Percentiles rank a stretch among this genome's conserved stretches.
These are phyloP conservation scores for Colletotrichum kahawae DNA, from an alignment of 2,329 filamentous ascomycete genomes.

Conservation along the genomic window DNA sequence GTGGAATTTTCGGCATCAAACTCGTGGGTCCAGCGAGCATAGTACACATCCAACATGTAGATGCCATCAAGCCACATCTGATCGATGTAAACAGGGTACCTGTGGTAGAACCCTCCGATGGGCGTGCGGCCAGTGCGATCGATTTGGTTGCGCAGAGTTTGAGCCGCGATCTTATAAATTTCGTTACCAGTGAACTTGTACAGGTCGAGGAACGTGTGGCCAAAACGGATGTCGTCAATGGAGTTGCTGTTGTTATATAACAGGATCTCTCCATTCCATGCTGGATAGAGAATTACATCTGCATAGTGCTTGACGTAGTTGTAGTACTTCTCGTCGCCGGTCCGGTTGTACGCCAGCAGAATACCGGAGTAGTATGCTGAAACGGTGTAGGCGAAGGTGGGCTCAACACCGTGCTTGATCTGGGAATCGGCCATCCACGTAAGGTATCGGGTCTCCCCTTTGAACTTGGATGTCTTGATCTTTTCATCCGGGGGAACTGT, in stretches of 20 bases:
- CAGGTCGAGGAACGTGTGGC: slow-evolving; percentile 19
- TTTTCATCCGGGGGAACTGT: slow-evolving; percentile 14
- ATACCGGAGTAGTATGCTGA: slow-evolving; percentile 33
- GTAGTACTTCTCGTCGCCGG: slow-evolving; percentile 25
- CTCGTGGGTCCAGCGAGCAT: slow-evolving; percentile 34
- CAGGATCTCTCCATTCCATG: slow-evolving; percentile 22
- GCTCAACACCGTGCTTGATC: slow-evolving; percentile 30
- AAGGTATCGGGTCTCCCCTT: slow-evolving; percentile 22
- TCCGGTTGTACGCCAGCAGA: slow-evolving; percentile 24
- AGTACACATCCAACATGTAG: slow-evolving; percentile 42
- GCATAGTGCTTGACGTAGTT: slow-evolving; percentile 28
- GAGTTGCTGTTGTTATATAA: slow-evolving; percentile 22
- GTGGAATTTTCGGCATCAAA: slow-evolving; percentile 24
- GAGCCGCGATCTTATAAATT: slow-evolving; percentile 19
- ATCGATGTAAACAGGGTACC: slow-evolving; percentile 29
- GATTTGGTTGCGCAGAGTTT: slow-evolving; percentile 9
- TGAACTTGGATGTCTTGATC: slow-evolving; percentile 9
- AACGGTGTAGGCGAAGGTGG: slow-evolving; percentile 28
- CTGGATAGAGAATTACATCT: slow-evolving; percentile 27
- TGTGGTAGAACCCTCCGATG: slow-evolving; percentile 21
- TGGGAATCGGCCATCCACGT: slow-evolving; percentile 33
- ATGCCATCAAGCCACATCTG: slow-evolving; percentile 49
- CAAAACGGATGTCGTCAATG: slow-evolving; percentile 23
- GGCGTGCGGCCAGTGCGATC: slow-evolving; percentile 17
- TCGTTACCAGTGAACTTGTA: slow-evolving; percentile 15